These are phyloP conservation scores for Dioscorea alata DNA, from an alignment of 106 monocot genomes.

Conservation along the genomic window DNA sequence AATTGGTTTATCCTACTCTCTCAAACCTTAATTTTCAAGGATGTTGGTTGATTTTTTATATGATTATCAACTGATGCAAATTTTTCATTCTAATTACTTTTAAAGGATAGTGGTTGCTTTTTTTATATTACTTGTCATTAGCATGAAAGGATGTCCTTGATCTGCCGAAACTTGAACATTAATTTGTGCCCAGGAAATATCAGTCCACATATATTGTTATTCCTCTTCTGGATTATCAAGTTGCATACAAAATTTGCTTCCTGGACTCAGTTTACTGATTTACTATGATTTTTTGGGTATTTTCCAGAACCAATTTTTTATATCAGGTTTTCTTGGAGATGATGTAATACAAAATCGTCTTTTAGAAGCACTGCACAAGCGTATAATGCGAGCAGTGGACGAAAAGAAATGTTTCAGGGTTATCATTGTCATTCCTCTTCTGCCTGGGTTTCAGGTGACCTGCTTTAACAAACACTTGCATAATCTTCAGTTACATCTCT, in stretches of 20 bases:
- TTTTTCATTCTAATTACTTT: no score
- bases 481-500: neutral
- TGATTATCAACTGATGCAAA: no score
- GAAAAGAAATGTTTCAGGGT: conserved; percentile 88
- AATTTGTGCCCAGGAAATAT: no score
- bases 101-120: no score
- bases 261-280: no score
- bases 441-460: conserved; percentile 96
- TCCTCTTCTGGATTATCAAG: neutral
- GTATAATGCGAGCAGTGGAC: conserved; percentile 77
- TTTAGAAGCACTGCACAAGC: conserved; percentile 84
- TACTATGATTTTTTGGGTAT: neutral
- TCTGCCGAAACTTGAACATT: no score
- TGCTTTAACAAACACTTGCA: neutral
- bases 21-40: no score
- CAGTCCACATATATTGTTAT: neutral
- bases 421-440: conserved; percentile 86
- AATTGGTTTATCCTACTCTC: no score
- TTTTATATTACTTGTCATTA: no score
- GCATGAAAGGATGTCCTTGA: no score
- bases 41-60: no score
- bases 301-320: conserved; percentile 98
- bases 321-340: conserved; percentile 97
- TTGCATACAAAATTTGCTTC: no score
- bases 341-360: conserved; percentile 89